These are phyloP conservation scores for Phlebiopsis flavidoalba DNA, from an alignment of 768 basidiomycete genomes.

Conservation along the genomic window DNA sequence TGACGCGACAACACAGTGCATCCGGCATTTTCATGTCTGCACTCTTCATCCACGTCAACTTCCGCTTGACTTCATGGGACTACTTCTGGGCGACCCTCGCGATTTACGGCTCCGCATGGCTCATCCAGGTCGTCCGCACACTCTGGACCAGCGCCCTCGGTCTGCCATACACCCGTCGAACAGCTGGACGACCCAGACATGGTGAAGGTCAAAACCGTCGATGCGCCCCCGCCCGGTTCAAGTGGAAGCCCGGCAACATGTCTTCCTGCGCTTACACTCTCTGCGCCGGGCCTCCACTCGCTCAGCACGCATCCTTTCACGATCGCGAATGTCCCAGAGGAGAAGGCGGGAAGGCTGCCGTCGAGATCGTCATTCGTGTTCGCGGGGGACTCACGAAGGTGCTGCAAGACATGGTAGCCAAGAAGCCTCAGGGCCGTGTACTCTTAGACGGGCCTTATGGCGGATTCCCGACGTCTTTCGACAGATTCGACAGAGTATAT, in stretches of 20 bases:
- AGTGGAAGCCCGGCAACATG: constrained; percentile 31
- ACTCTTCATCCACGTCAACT: constrained; percentile 30
- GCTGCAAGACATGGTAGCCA: constrained; percentile 13
- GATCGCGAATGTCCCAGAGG: constrained; percentile 21
- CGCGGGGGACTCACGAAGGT: constrained; percentile 26
- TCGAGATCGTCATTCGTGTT: constrained; percentile 23
- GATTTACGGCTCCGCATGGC: constrained; percentile 25
- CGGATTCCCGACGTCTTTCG: constrained; percentile 22
- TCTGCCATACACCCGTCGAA: constrained; percentile 21
- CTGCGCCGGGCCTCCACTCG: constrained; percentile 15
- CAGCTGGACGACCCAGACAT: constrained; percentile 20
- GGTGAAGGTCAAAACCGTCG: constrained; percentile 15
- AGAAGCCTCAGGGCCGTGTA: constrained; percentile 14
- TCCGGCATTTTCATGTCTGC: constrained; percentile 29
- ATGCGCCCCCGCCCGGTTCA: constrained; percentile 19
- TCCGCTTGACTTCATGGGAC: constrained; percentile 27
- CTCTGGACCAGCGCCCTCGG: constrained; percentile 18
- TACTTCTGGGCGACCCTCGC: constrained; percentile 29
- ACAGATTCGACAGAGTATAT: constrained; percentile 24
- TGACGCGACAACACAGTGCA: constrained; percentile 17
- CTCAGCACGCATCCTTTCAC: constrained; percentile 32
- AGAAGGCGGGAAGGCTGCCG: neutral
- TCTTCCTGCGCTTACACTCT: constrained; percentile 25
- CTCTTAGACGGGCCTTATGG: constrained; percentile 28
- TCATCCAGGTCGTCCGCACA: constrained; percentile 23